A percentile compares a stretch with the other conserved stretches of the same genome.
Evolutionary conservation across 495 filamentous ascomycete species (phyloP).

Genomic region (Thozetella sp.): DNA sequence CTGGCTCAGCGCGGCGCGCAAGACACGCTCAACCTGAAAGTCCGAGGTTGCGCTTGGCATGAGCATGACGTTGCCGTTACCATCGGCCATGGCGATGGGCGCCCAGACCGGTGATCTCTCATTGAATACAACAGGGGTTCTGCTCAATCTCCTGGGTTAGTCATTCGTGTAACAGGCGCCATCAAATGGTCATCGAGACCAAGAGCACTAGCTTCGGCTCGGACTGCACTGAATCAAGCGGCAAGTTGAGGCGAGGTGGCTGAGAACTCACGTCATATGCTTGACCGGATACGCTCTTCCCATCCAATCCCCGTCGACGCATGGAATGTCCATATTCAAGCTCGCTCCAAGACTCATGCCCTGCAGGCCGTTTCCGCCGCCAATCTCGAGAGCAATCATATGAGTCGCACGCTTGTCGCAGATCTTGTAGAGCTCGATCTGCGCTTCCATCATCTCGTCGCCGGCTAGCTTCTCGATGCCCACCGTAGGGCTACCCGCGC

Average conservation of each 20-base stretch:
- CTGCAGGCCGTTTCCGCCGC: constrained; percentile 56
- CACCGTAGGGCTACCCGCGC: constrained; percentile 50
- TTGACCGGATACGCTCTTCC: constrained; percentile 58
- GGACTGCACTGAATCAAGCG: too few species aligned
- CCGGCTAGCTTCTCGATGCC: constrained; percentile 53
- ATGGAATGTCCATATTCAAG: constrained; percentile 48
- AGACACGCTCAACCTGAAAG: constrained; percentile 35
- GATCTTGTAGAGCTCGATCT: constrained; percentile 45
- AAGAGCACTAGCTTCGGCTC: too few species aligned
- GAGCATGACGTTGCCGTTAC: constrained; percentile 47
- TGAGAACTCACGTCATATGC: background rate
- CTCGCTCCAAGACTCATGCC: constrained; percentile 51
- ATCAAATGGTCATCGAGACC: too few species aligned
- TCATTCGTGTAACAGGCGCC: background rate
- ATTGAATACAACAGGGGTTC: constrained; percentile 52
- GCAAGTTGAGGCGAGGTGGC: too few species aligned
- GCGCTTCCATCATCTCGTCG: constrained; percentile 50
- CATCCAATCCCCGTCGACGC: constrained; percentile 60
- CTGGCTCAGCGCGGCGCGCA: constrained; percentile 42
- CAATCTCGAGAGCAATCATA: constrained; percentile 54
- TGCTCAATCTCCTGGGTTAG: constrained; percentile 42
- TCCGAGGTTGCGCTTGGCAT: constrained; percentile 41
- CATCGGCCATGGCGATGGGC: constrained; percentile 48
- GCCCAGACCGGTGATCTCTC: constrained; percentile 46
- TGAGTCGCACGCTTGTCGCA: constrained; percentile 26